Conservation (phyloP, 768 basidiomycete species). For the Suillus variegatus region DNA sequence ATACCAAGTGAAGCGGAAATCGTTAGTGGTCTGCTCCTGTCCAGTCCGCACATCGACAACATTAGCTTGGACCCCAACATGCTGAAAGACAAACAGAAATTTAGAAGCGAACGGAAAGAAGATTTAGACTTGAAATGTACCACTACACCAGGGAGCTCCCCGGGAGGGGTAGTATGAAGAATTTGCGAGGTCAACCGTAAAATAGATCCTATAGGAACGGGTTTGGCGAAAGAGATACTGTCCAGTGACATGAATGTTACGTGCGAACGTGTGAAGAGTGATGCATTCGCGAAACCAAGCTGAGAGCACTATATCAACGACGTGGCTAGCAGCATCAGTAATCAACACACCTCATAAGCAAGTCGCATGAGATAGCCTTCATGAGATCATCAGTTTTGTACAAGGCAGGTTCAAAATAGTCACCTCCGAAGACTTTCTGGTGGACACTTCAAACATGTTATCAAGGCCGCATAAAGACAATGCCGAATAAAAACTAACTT, state of each 20-base stretch:
- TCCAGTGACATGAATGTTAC: slow-evolving; percentile 79
- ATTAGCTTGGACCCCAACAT: slow-evolving; percentile 70
- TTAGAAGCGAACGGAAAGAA: background rate
- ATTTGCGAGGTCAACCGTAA: slow-evolving; percentile 72
- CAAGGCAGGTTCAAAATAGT: slow-evolving; percentile 1
- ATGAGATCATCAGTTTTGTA: background rate
- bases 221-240: slow-evolving; percentile 74
- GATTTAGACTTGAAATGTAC: slow-evolving; percentile 40
- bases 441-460: slow-evolving; percentile 53
- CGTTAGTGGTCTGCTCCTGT: slow-evolving; percentile 65
- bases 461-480: background rate
- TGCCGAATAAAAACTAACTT: slow-evolving; percentile 51
- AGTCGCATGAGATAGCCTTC: slow-evolving; percentile 59
- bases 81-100: slow-evolving; percentile 39
- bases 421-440: slow-evolving; percentile 82
- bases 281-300: slow-evolving; percentile 75
- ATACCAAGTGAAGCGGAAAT: slow-evolving; percentile 77
- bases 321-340: background rate
- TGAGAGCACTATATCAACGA: slow-evolving; percentile 26
- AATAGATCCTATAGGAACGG: slow-evolving; percentile 84
- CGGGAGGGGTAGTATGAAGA: slow-evolving; percentile 48
- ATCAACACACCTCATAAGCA: slow-evolving; percentile 60
- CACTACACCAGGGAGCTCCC: slow-evolving; percentile 45
- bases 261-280: slow-evolving; percentile 64
- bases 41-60: slow-evolving; percentile 72